phyloP scores from a whole-genome alignment of 2,329 filamentous ascomycete species.

The Sarocladiaceae sp. region DNA sequence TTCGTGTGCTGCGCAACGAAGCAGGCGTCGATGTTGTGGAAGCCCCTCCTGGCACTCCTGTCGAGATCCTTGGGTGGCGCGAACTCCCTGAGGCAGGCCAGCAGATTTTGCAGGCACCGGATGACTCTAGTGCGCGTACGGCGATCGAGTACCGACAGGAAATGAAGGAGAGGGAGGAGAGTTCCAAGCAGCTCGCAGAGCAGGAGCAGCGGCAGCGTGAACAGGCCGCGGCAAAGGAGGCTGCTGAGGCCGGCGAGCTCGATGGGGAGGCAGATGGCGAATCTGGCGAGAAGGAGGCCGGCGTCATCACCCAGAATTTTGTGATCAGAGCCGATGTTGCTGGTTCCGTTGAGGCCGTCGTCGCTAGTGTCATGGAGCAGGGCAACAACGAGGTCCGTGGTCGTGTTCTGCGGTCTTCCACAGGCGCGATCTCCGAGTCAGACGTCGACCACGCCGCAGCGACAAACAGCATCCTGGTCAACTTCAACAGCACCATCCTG shows the following conservation, averaged over 20 bases:
- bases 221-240: conserved; percentile 32
- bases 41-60: conserved; percentile 80
- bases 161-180: conserved; percentile 62
- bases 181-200: conserved; percentile 75
- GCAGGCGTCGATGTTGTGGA: conserved; percentile 64
- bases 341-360: conserved; percentile 52
- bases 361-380: conserved; percentile 58
- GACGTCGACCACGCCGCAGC: conserved; percentile 83
- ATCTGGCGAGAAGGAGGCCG: conserved; percentile 3
- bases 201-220: conserved; percentile 58
- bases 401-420: conserved; percentile 67
- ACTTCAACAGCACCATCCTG: conserved; percentile 74
- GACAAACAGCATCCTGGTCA: conserved; percentile 70
- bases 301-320: conserved; percentile 56
- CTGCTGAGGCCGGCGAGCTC: conserved; percentile 29
- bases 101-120: conserved; percentile 74
- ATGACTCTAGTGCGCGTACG: conserved; percentile 70
- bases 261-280: conserved; percentile 25
- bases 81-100: conserved; percentile 77
- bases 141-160: conserved; percentile 74
- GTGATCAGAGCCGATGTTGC: conserved; percentile 83
- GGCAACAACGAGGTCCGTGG: conserved; percentile 80
- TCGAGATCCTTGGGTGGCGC: conserved; percentile 93
- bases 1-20: conserved; percentile 82
- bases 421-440: conserved; percentile 75